phyloP scores from a whole-genome alignment of 495 filamentous ascomycete species.

The Daldinia decipiens region DNA sequence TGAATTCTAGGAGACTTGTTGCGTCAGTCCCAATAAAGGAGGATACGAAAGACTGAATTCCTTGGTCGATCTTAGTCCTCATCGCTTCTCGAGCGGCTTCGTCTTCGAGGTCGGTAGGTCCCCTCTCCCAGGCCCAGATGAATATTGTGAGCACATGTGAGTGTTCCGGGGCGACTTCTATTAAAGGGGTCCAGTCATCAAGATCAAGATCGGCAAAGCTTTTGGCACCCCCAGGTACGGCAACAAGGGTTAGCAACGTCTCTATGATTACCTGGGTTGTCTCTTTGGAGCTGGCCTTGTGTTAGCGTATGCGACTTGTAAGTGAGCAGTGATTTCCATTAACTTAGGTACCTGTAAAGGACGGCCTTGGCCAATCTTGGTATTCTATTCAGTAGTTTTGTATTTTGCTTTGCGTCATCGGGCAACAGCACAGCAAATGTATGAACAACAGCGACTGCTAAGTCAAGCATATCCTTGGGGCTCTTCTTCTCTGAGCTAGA shows the following conservation, averaged over 20 bases:
- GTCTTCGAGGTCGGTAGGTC: constrained; percentile 38
- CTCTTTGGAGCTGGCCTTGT: constrained; percentile 56
- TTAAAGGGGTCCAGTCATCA: constrained; percentile 60
- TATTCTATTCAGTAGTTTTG: constrained; percentile 60
- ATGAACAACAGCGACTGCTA: constrained; percentile 68
- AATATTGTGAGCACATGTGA: constrained; percentile 63
- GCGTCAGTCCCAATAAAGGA: constrained; percentile 63
- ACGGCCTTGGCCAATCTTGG: constrained; percentile 61
- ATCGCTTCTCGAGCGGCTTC: constrained; percentile 37
- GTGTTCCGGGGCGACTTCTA: constrained; percentile 63
- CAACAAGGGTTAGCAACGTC: constrained; percentile 62
- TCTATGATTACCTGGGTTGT: constrained; percentile 63
- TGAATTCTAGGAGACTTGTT: constrained; percentile 60
- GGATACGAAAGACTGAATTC: constrained; percentile 56
- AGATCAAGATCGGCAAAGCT: constrained; percentile 53
- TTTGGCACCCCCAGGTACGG: constrained; percentile 56
- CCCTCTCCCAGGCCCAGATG: constrained; percentile 61
- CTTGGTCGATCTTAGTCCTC: constrained; percentile 54
- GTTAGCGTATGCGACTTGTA: constrained; percentile 37
- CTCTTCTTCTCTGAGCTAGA: constrained; percentile 46
- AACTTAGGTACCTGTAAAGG: constrained; percentile 66
- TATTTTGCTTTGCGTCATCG: constrained; percentile 52
- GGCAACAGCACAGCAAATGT: constrained; percentile 66
- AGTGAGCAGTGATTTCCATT: constrained; percentile 7
- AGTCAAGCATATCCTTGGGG: constrained; percentile 66